Base-by-base conservation (phyloP, 192 early-diverging fungal genomes). In the Coemansia sp. region DNA sequence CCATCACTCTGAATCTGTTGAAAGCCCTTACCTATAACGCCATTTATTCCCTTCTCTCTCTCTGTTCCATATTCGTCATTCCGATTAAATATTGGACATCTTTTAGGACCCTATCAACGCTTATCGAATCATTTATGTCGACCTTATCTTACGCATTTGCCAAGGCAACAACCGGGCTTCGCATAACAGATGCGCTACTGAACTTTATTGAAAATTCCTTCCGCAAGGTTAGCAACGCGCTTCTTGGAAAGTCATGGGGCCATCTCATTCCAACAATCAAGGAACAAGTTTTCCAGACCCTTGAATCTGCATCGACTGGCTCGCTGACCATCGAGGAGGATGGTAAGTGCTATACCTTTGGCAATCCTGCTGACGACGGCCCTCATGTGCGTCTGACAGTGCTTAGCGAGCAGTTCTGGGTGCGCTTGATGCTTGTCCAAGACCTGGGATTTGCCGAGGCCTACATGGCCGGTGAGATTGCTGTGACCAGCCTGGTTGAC, bases 381-480 rank as follows among this genome's bases (percentile, higher is more conserved):
- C 59, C 76, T 9, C 55, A 59, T 19, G 83, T 80, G 3, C 63
- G 56, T 25, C 56, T 91, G 30, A 74, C 66, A 23, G 83, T 91
- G 19, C 62, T 80, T 4, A 76, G 80, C 60, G 82, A 84, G 57
- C 61, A 66, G 30, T 89, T 91, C 58, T 91, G 89, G 89, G 34
- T 82, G 48, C 81, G 89, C 16, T 62, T 91, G 22, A 63, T 82
- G 51, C 58, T 88, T 24, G 62, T 65, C 4, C 54, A 64, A 26
- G 51, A 68, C 44, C 59, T 88, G 79, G 88, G 89, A 3, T 87
- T 89, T 65, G 86, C 85, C 18, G 89, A 91, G 62, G 85, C 85
- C 5, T 91, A 87, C 77, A 91, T 91, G 86, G 65, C 79, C 24
- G 84, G 77, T 7, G 88, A 91, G 24, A 76, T 91, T 22, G 58